Evolutionary conservation across 2,329 filamentous ascomycete species (phyloP).

Genomic region (Botrytis squamosa): DNA sequence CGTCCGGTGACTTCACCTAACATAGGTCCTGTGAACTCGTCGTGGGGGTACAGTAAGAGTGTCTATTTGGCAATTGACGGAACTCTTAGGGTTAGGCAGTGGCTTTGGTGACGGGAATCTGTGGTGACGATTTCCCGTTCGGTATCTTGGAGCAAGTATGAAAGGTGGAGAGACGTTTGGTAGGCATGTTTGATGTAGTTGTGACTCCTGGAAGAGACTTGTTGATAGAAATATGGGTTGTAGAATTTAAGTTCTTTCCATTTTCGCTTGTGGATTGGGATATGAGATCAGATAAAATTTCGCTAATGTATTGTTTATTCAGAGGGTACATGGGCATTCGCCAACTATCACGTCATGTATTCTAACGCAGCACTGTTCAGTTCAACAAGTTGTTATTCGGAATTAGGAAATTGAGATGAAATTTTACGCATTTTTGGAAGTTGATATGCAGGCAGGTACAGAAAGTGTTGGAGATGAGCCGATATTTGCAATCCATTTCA

Average conservation of each 20-base stretch:
- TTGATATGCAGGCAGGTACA: background rate
- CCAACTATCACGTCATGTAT: background rate
- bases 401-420: background rate
- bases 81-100: no score
- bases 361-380: background rate
- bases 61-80: background rate
- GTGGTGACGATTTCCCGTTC: background rate
- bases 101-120: no score
- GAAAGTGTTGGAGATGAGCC: background rate
- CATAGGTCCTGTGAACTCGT: background rate
- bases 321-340: background rate
- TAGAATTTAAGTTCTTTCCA: background rate
- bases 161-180: background rate
- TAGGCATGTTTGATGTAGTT: background rate
- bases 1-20: background rate
- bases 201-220: background rate
- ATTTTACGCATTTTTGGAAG: background rate
- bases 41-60: background rate
- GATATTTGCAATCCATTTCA: background rate
- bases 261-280: background rate
- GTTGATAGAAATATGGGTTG: background rate
- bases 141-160: background rate
- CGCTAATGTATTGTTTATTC: background rate
- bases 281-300: accelerated
- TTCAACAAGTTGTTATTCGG: background rate